Evolutionary conservation across 306 rosid species (phyloP).

Genomic region (Gynostemma pentaphyllum): DNA sequence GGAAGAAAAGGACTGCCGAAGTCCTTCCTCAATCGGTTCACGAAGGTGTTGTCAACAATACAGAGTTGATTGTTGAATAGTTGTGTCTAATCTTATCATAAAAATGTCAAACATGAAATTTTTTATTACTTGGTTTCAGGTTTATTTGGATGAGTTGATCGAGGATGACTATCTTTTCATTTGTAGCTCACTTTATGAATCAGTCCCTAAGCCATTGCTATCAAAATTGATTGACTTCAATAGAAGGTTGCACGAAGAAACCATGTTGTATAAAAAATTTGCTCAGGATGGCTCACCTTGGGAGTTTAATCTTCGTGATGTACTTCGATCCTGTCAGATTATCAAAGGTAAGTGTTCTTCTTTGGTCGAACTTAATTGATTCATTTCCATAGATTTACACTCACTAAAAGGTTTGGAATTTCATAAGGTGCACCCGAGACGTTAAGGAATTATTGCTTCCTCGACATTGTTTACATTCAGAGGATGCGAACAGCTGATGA

Average conservation of each 20-base stretch:
- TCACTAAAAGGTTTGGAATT: conserved; percentile 16
- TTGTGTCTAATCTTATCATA: neutral
- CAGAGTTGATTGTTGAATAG: neutral
- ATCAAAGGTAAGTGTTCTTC: conserved; percentile 42
- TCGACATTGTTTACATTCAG: conserved; percentile 70
- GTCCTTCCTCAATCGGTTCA: conserved; percentile 86
- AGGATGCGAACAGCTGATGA: conserved; percentile 84
- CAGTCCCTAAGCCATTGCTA: conserved; percentile 40
- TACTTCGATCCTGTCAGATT: conserved; percentile 80
- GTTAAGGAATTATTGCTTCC: conserved; percentile 43
- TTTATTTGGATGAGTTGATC: conserved; percentile 75
- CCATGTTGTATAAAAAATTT: conserved; percentile 54
- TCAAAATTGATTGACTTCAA: conserved; percentile 58
- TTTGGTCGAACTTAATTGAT: conserved; percentile 3
- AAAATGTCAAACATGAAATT: neutral
- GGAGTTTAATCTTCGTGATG: conserved; percentile 96
- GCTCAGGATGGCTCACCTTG: conserved; percentile 87
- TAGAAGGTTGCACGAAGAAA: conserved; percentile 67
- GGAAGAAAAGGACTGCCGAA: conserved; percentile 94
- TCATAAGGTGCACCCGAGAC: conserved; percentile 33
- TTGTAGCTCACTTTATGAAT: conserved; percentile 58
- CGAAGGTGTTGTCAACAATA: conserved; percentile 45
- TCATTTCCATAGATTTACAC: neutral
- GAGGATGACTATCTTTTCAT: conserved; percentile 72
- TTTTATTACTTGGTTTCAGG: conserved; percentile 41